Evolutionary conservation across 257 asterid species (phyloP), one percentile per base, ranked within the genome.

Genomic region (Solanum chiquidenum): DNA sequence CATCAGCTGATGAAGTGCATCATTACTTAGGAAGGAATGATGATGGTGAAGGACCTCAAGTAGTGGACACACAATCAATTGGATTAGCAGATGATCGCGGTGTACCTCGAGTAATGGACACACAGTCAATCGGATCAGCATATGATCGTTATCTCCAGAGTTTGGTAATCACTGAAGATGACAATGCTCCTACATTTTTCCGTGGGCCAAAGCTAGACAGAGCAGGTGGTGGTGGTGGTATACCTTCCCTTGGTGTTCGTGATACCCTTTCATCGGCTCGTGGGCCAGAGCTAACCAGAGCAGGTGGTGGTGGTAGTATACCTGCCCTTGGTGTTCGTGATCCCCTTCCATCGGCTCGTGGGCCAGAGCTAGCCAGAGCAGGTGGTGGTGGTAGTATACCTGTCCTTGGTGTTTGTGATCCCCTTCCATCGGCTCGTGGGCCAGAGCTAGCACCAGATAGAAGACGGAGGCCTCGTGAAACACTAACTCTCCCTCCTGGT

Each of bases 401-500:
- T 3, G 1, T 12, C 46, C 46, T 40, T 40, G 12, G 12, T 40
- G 46, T 9, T 40, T 12, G 12, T 40, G 40, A 6, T 37, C 40
- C 40, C 40, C 9, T 7, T 37, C 9, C 9, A 37, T 37, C 9
- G 7, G 40, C 9, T 37, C 12, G 44, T 40, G 44, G 12, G 12
- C 13, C 12, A 82, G 90, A 93, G 75, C 85, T 88, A 64, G 88
- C 87, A 80, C 87, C 92, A 27, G 88, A 86, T 90, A 91, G 91
- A 25, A 88, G 90, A 72, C 12, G 87, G 77, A 90, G 93, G 86
- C 89, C 92, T 85, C 91, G 82, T 86, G 93, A 90, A 69, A 74
- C 89, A 7, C 60, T 93, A 46, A 91, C 94, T 75, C 91, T 93
- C 33, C 95, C 94, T 69, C 91, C 91, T 4, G 94, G 91, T 93